Conservation (phyloP, 2,329 filamentous ascomycete species). For the Xylariaceae sp. region DNA sequence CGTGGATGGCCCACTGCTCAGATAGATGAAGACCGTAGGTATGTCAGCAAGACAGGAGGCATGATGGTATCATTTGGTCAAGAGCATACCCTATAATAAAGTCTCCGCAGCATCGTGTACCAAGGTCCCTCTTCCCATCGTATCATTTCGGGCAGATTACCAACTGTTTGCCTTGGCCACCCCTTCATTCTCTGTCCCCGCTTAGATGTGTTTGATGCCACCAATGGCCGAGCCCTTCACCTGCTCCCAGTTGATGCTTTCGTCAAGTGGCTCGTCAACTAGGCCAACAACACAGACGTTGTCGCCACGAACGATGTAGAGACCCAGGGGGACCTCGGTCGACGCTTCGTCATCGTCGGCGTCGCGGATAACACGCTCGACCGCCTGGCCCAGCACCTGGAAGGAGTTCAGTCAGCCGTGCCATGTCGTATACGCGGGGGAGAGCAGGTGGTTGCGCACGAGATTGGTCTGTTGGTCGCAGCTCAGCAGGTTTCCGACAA, state of each 20-base stretch:
- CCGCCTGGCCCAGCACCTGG: constrained; percentile 74
- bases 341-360: constrained; percentile 80
- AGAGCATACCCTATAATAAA: constrained; percentile 32
- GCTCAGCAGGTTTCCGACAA: constrained; percentile 77
- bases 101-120: not conserved
- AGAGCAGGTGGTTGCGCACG: constrained; percentile 33
- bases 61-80: constrained; percentile 33
- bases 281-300: constrained; percentile 89
- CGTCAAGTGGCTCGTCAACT: constrained; percentile 85
- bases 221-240: constrained; percentile 84
- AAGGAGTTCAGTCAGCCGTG: not conserved
- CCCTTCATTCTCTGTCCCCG: not conserved
- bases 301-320: constrained; percentile 91
- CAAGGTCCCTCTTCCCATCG: constrained; percentile 22
- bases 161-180: no score
- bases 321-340: constrained; percentile 74
- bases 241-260: constrained; percentile 87
- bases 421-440: not conserved
- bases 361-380: constrained; percentile 87
- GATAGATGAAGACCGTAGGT: constrained; percentile 16
- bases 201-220: constrained; percentile 71
- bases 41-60: constrained; percentile 28
- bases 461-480: constrained; percentile 93
- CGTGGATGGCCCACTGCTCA: not conserved
- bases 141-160: no score